These are phyloP conservation scores for Neurospora sp. DNA, from an alignment of 495 filamentous ascomycete genomes.

Conservation along the genomic window DNA sequence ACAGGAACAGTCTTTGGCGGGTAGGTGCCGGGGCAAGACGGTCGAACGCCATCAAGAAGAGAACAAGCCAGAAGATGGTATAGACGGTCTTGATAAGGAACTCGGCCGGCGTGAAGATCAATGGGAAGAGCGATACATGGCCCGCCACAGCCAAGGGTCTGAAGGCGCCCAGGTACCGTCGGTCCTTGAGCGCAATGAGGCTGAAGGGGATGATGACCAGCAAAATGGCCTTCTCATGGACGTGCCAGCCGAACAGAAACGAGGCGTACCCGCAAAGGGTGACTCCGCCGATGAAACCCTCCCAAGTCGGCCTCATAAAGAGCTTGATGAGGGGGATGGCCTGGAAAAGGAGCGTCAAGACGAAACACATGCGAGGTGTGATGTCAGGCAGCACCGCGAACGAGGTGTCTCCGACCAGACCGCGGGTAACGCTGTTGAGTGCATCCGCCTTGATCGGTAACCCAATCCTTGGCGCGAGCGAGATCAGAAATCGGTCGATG, in stretches of 20 bases:
- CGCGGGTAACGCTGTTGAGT: slow-evolving; percentile 79
- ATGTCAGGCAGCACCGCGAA: slow-evolving; percentile 91
- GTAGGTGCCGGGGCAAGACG: slow-evolving; percentile 71
- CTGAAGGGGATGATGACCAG: slow-evolving; percentile 93
- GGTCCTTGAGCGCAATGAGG: slow-evolving; percentile 83
- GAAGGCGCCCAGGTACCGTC: slow-evolving; percentile 86
- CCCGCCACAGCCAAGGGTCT: slow-evolving; percentile 84
- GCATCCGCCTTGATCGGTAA: slow-evolving; percentile 63
- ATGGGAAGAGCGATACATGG: slow-evolving; percentile 88
- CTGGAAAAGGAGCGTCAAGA: slow-evolving; percentile 76
- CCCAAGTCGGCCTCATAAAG: slow-evolving; percentile 70
- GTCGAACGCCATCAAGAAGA: slow-evolving; percentile 82
- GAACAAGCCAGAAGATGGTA: slow-evolving; percentile 80
- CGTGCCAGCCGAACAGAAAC: slow-evolving; percentile 97
- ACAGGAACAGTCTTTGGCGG: slow-evolving; percentile 66
- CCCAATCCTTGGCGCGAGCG: slow-evolving; percentile 71
- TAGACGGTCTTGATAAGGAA: slow-evolving; percentile 90
- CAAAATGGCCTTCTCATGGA: slow-evolving; percentile 94
- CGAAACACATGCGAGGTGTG: slow-evolving; percentile 67
- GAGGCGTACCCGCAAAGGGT: slow-evolving; percentile 95
- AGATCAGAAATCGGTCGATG: slow-evolving; percentile 67
- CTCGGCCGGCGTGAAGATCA: slow-evolving; percentile 85
- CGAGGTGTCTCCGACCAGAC: slow-evolving; percentile 86
- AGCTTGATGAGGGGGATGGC: slow-evolving; percentile 70
- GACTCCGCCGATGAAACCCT: slow-evolving; percentile 77